Base-by-base conservation (phyloP, 2,329 filamentous ascomycete genomes). In the Aspergillus sojae region DNA sequence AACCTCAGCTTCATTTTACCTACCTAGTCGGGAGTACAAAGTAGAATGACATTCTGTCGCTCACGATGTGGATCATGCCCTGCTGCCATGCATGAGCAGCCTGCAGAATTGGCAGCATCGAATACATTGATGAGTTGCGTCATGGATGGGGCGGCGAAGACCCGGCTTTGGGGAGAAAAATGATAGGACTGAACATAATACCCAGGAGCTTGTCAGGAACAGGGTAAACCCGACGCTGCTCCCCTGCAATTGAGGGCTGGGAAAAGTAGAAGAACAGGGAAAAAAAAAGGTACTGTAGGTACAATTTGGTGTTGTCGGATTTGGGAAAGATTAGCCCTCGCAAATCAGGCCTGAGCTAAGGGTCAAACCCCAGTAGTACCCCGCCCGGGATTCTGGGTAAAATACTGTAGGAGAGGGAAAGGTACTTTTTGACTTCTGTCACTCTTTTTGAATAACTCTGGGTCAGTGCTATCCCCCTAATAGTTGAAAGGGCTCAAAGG, bases 71-170 rank as follows among this genome's bases (percentile, higher is more conserved):
- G 55, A 36, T 30, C 36, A 34, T 46, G 23, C 10, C 36, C 58
- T 52, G 23, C 58, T 60, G 58, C 58, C 2, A 53, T 53, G 58
- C 58, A 60, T 54, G 21, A 50, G 48, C 26, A 30, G 36, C 36
- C 46, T 60, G 58, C 58, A 60, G 58, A 53, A 54, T 45, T 41
- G 34, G 58, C 46, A 52, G 48, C 58, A 45, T 54, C 34, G 16
- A 53, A 55, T 55, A 55, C 32, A 55, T 39, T 55, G 52, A 55
- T 55, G 32, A 55, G 52, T 26, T 55, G 58, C 46, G 58, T 60
- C 58, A 60, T 54, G 3, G 21, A 52, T 32, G 41, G 57, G 45
- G 57, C 57, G 26, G 34, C 19, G 21, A n/a, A 59, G 16, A 39
- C 43, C 43, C 57, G 14, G 16, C 5, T 59, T 52, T 43, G 11